These are phyloP conservation scores for Rutstroemia sp. DNA, from an alignment of 2,329 filamentous ascomycete genomes.

Conservation along the genomic window DNA sequence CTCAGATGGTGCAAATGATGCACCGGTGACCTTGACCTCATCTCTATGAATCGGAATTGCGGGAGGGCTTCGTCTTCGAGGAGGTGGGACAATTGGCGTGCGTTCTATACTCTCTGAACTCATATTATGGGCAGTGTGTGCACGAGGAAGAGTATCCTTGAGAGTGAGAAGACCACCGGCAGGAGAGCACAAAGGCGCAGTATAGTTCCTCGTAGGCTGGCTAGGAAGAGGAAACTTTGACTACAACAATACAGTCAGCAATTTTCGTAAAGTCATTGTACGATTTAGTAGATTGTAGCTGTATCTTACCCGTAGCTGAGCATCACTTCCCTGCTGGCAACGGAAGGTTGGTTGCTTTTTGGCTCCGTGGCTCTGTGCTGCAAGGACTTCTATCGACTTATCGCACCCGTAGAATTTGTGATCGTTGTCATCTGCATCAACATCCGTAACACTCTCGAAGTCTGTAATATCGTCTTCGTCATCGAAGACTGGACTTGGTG, in stretches of 20 bases:
- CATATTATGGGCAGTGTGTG: too few species aligned
- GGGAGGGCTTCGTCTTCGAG: conserved; percentile 2
- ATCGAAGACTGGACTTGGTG: conserved; percentile 5
- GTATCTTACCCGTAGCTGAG: background rate
- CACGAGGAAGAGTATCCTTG: too few species aligned
- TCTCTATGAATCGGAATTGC: conserved; percentile 2
- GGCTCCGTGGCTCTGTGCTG: background rate
- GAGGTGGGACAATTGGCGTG: background rate
- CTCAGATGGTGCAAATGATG: background rate
- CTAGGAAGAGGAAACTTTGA: background rate
- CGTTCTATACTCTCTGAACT: too few species aligned
- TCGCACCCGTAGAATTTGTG: background rate
- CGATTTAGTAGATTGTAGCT: background rate
- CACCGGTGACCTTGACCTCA: background rate
- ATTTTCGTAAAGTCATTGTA: background rate
- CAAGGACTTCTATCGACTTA: background rate
- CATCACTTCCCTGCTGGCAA: background rate
- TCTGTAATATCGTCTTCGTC: conserved; percentile 1
- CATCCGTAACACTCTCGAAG: background rate
- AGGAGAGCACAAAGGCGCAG: background rate
- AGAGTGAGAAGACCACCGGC: background rate
- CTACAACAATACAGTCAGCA: background rate
- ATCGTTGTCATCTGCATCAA: background rate
- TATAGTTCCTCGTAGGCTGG: background rate
- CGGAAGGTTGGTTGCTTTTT: background rate